These are phyloP conservation scores for Chrysopogon serrulatus DNA, from an alignment of 176 grass and related monocot species.

Conservation along the genomic window DNA sequence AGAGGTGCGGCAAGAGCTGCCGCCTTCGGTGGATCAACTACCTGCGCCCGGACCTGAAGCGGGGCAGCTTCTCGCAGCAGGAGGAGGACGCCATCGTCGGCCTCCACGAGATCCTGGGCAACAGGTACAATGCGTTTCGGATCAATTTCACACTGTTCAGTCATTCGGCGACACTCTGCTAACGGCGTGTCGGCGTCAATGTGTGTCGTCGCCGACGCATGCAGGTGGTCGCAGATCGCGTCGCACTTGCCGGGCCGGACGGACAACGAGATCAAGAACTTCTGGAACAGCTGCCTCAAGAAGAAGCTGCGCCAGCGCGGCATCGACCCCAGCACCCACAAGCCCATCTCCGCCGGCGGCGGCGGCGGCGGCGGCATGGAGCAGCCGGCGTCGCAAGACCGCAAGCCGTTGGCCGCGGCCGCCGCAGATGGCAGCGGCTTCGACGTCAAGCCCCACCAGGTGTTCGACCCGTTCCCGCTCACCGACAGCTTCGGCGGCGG, in stretches of 20 bases:
- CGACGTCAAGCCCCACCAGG: constrained; percentile 19
- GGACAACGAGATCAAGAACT: constrained; percentile 96
- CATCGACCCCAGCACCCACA: constrained; percentile 77
- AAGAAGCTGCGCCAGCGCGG: constrained; percentile 83
- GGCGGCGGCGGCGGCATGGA: neutral
- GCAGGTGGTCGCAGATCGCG: constrained; percentile 92
- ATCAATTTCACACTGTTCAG: no score
- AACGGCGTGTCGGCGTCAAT: neutral
- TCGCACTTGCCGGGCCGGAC: constrained; percentile 79
- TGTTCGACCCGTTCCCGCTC: constrained; percentile 72
- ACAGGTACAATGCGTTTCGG: constrained; percentile 45
- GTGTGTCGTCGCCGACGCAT: neutral
- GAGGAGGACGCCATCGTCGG: constrained; percentile 81
- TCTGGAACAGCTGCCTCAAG: constrained; percentile 90
- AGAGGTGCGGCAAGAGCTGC: constrained; percentile 96
- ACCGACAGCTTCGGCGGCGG: constrained; percentile 40
- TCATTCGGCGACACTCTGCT: neutral
- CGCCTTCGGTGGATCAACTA: constrained; percentile 93
- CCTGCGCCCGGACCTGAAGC: constrained; percentile 80
- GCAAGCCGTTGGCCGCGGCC: neutral
- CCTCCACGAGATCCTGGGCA: constrained; percentile 72
- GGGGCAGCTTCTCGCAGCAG: constrained; percentile 88
- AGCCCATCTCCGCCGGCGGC: constrained; percentile 30
- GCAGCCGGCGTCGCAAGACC: neutral
- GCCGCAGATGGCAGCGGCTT: neutral